These are phyloP conservation scores for Metarhizium brunneum DNA, from an alignment of 2,329 filamentous ascomycete genomes.

Conservation along the genomic window DNA sequence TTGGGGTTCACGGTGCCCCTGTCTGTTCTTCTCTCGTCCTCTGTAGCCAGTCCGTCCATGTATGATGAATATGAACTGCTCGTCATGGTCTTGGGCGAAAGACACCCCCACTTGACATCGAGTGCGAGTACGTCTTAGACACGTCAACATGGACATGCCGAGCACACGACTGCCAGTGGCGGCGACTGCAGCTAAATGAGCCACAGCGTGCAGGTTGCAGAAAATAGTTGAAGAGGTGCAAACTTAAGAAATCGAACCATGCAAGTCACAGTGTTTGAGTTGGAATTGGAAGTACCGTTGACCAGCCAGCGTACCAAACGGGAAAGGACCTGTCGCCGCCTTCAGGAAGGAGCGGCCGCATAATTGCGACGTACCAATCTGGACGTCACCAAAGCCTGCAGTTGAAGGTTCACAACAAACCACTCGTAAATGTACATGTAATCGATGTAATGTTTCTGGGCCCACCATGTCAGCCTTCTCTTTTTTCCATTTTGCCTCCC, in stretches of 20 bases:
- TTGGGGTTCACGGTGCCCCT: no score
- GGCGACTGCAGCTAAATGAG: slow-evolving; percentile 2
- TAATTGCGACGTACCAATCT: neutral
- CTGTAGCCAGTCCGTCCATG: neutral
- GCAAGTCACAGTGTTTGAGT: neutral
- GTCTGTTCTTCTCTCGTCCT: neutral
- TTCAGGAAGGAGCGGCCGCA: neutral
- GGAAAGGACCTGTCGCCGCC: neutral
- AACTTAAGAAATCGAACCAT: neutral
- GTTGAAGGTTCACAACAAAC: no score
- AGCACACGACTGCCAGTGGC: neutral
- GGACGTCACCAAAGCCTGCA: no score
- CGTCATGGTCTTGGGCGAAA: neutral
- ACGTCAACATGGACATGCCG: slow-evolving; percentile 4
- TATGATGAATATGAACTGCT: neutral
- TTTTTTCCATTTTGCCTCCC: neutral
- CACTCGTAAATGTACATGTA: no score
- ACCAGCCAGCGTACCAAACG: neutral
- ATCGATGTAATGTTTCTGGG: neutral
- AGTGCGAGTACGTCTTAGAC: slow-evolving; percentile 3
- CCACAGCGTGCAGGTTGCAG: slow-evolving; percentile 2
- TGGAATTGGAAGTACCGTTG: neutral
- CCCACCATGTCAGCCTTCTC: neutral
- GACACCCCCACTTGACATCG: neutral
- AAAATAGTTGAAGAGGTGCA: neutral